Evolutionary conservation across 441 rosid genomes (phyloP), one percentile per base, ranked within the genome.

Genomic region (Gossypium trilobum): DNA sequence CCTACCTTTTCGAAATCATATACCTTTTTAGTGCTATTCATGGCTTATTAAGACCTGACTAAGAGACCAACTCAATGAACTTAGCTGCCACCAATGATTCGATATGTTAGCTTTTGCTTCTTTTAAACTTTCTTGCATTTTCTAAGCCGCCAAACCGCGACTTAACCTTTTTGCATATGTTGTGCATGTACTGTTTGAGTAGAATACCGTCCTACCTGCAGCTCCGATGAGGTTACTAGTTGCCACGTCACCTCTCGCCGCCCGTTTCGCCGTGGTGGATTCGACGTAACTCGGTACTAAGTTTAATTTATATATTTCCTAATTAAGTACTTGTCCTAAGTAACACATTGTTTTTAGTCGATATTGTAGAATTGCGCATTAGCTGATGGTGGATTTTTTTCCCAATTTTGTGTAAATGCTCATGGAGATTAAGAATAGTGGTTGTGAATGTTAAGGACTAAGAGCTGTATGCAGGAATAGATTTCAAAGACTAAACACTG

Each of bases 161-260:
- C 67, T 52, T 55, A 13, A 14, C 19, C 0, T 25, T 33, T 4
- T 55, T 22, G 5, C 2, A 2, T 66, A 46, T 46, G 36, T 48
- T 46, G 57, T 23, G 42, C 20, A 16, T 67, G 57, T 59, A 17
- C 63, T 56, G 57, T 74, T 70, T 19, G 7, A 36, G 73, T 75
- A 92, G 98, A 84, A 79, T 78, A 74, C 80, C 90, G 95, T 71
- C 78, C 79, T 22, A 33, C 62, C 16, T 75, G 80, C 75, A 78
- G 61, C 79, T 68, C 70, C 68, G 96, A 87, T 68, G 97, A 84
- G 68, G 79, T 66, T 60, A 72, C 84, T 56, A 70, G 81, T 62
- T 80, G 73, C 60, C 80, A 74, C 81, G 68, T 77, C 68, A 69
- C 75, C 69, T 72, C 82, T 72, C 84, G 86, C 63, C 87, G 85